Base-by-base conservation (phyloP, 768 basidiomycete genomes). In the Xerocomellus amylosporus region DNA sequence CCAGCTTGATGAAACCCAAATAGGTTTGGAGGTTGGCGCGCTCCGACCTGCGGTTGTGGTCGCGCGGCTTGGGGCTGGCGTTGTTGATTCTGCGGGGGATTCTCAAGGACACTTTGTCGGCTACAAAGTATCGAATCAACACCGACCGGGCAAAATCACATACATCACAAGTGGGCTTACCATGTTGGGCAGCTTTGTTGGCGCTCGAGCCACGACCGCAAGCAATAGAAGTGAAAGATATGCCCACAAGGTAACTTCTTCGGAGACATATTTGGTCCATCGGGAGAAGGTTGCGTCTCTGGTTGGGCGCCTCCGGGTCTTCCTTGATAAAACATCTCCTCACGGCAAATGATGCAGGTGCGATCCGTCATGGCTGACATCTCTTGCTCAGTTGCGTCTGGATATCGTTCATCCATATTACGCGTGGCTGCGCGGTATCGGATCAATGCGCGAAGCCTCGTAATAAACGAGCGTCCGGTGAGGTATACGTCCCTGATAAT, bases 111-210 rank as follows among this genome's bases (percentile, higher is more conserved):
- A 39, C 84, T 87, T 41, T 88, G 83, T 49, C 90, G 88, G 66
- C 90, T 91, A 53, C 43, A 33, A 39, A 26, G 49, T 46, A 17
- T 22, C 37, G 38, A 13, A 42, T 55, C 12, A 51, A 47, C 53
- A 56, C 51, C 41, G 34, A 51, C 17, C 39, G n/a, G 14, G 15
- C 2, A 37, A 34, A 63, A 54, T 8, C 14, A 37, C 14, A 40
- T 31, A 5, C 30, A 15, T 17, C 14, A 42, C 46, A 54, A 53
- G 20, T 33, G 71, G 19, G 10, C 87, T 71, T 46, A 96, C 96
- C 96, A 99, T 39, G 97, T 99, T 2, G 97, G 97, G 70, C 97
- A 99, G 62, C 91, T 98, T 71, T 98, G 97, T 70, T 99, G 97
- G 41, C 97, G 82, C 71, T 99, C 97, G 26, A 99, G 80, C 97